Percentiles rank a stretch among this genome's conserved stretches.
These are phyloP conservation scores for Colletotrichum tropicicola DNA, from an alignment of 2,329 filamentous ascomycete species.

Conservation along the genomic window DNA sequence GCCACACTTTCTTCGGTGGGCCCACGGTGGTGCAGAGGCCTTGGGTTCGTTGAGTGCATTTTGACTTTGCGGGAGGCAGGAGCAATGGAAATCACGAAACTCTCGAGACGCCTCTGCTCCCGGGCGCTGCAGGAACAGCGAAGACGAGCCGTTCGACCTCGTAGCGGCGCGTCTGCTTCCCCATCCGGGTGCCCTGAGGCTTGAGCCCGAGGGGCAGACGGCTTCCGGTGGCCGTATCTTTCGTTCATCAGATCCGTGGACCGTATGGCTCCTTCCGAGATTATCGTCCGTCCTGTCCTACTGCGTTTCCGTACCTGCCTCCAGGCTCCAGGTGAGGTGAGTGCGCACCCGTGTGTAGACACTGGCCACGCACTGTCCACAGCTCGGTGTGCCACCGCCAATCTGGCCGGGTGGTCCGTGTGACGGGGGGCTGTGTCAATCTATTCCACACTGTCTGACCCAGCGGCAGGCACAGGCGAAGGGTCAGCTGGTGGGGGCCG, in stretches of 20 bases:
- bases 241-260: no score
- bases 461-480: background rate
- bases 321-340: background rate
- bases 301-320: no score
- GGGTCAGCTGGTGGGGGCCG: background rate
- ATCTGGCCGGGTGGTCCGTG: background rate
- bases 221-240: no score
- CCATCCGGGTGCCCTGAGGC: no score
- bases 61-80: background rate
- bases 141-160: no score
- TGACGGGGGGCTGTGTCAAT: background rate
- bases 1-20: slow-evolving; percentile 20
- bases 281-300: no score
- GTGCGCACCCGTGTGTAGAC: background rate
- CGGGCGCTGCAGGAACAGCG: no score
- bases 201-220: no score
- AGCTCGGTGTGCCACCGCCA: background rate
- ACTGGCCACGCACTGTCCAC: background rate
- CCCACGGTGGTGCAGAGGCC: background rate
- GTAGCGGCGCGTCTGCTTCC: no score
- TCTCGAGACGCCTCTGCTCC: no score
- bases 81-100: no score
- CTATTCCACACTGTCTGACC: slow-evolving; percentile 10
- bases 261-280: no score
- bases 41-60: background rate